Evolutionary conservation across 106 monocot species (phyloP).

Genomic region (Dioscorea alata): DNA sequence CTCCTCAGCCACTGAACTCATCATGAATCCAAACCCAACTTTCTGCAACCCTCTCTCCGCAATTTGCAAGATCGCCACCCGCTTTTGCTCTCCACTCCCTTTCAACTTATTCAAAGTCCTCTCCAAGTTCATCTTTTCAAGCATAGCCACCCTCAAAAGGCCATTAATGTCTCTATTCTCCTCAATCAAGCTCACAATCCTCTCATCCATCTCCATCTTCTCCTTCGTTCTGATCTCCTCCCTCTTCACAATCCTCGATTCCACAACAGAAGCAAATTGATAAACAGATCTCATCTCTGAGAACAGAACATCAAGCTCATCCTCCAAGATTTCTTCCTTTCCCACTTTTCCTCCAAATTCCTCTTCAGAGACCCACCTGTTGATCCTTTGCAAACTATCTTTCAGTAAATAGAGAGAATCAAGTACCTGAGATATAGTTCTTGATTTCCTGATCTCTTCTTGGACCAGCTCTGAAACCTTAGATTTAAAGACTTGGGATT

Average conservation of each 20-base stretch:
- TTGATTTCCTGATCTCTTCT: constrained; percentile 12
- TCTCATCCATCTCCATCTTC: constrained; percentile 39
- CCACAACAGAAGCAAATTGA: constrained; percentile 19
- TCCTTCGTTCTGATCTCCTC: constrained; percentile 42
- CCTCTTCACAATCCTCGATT: constrained; percentile 11
- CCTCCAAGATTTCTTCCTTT: constrained; percentile 1
- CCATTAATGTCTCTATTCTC: constrained; percentile 54
- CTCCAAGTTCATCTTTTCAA: constrained; percentile 52
- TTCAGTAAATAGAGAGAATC: constrained; percentile 3
- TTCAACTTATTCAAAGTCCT: constrained; percentile 33
- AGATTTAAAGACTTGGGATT: constrained; percentile 10
- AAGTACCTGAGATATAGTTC: constrained; percentile 1
- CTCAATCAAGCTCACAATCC: constrained; percentile 39
- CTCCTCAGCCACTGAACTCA: constrained; percentile 29
- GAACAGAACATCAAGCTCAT: constrained; percentile 5
- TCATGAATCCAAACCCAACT: constrained; percentile 54
- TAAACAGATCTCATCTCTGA: constrained; percentile 8
- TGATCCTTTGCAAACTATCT: too few species aligned
- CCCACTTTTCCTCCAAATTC: too few species aligned
- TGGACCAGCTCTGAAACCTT: constrained; percentile 5
- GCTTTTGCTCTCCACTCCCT: constrained; percentile 31
- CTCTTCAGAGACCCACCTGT: too few species aligned
- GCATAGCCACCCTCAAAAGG: constrained; percentile 38
- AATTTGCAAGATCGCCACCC: constrained; percentile 46
- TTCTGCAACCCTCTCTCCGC: constrained; percentile 71